These are phyloP conservation scores for Hemisphaericaspora xylanilytica DNA, from an alignment of 1,139 yeast genomes.

Conservation along the genomic window DNA sequence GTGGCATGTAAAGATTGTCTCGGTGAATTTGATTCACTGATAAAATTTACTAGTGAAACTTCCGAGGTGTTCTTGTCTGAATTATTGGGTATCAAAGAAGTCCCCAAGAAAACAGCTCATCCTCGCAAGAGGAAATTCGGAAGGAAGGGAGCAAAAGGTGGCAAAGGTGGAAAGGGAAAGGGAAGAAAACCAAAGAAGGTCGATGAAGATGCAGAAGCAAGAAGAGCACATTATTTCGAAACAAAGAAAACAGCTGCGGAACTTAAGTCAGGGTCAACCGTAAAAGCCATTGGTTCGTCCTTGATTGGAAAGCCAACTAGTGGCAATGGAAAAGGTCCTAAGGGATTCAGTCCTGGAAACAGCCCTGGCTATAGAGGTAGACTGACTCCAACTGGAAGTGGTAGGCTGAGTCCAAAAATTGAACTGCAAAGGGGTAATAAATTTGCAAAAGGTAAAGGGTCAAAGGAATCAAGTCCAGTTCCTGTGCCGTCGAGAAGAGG, in stretches of 20 bases:
- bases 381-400: conserved; percentile 2
- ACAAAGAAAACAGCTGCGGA: conserved; percentile 32
- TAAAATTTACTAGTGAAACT: conserved; percentile 41
- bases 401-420: neutral
- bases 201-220: conserved; percentile 34
- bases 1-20: conserved; percentile 46
- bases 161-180: conserved; percentile 26
- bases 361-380: conserved; percentile 4
- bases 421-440: neutral
- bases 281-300: conserved; percentile 40
- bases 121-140: conserved; percentile 18
- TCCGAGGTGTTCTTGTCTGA: conserved; percentile 48
- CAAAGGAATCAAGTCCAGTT: neutral
- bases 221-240: conserved; percentile 39
- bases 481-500: neutral
- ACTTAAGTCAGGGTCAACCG: conserved; percentile 41
- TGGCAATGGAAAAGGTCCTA: neutral
- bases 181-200: conserved; percentile 20
- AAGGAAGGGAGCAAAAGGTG: conserved; percentile 23
- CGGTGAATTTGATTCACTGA: conserved; percentile 19
- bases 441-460: neutral
- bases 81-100: conserved; percentile 50
- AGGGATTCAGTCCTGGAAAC: neutral
- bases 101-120: conserved; percentile 16
- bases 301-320: conserved; percentile 7